Evolutionary conservation across 108 stramenopile genomes (phyloP).

Genomic region (Pseudonitzschia multiseries): DNA sequence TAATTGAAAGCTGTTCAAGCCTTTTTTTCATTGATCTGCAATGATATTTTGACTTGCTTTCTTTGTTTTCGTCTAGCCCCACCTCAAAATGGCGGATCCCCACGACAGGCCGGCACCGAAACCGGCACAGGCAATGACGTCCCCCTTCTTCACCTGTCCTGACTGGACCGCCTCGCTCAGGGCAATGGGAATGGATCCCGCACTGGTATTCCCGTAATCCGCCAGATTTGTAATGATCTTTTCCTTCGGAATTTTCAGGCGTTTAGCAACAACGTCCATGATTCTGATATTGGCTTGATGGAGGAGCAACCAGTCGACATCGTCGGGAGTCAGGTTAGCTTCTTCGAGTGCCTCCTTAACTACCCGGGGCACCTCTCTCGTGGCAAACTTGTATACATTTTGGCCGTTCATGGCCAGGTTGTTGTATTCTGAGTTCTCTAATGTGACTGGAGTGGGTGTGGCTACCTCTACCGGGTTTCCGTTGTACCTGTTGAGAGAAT

Average conservation of each 20-base stretch:
- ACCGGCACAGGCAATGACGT: slow-evolving; percentile 96
- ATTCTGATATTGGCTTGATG: slow-evolving; percentile 99
- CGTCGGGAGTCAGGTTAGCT: slow-evolving; percentile 84
- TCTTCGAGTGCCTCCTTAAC: slow-evolving; percentile 86
- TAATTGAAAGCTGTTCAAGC: not conserved
- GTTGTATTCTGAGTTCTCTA: slow-evolving; percentile 69
- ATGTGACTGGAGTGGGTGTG: slow-evolving; percentile 70
- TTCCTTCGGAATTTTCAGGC: slow-evolving; percentile 90
- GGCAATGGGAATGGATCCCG: slow-evolving; percentile 92
- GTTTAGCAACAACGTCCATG: slow-evolving; percentile 92
- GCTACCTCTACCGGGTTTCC: slow-evolving; percentile 64
- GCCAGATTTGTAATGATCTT: slow-evolving; percentile 91
- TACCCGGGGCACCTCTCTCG: slow-evolving; percentile 90
- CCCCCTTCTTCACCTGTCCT: slow-evolving; percentile 94
- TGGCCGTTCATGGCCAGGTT: slow-evolving; percentile 90
- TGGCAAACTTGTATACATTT: slow-evolving; percentile 96
- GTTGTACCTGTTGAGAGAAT: slow-evolving; percentile 49
- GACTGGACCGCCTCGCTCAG: slow-evolving; percentile 90
- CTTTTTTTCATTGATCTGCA: not conserved
- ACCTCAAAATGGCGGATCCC: slow-evolving; percentile 94
- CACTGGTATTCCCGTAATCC: slow-evolving; percentile 95
- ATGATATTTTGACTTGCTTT: not conserved
- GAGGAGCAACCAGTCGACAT: slow-evolving; percentile 91
- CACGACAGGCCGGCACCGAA: slow-evolving; percentile 97
- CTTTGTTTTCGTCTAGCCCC: slow-evolving; percentile 47